phyloP scores from a whole-genome alignment of 2,329 filamentous ascomycete species.

The Dryadomyces sulphureus region DNA sequence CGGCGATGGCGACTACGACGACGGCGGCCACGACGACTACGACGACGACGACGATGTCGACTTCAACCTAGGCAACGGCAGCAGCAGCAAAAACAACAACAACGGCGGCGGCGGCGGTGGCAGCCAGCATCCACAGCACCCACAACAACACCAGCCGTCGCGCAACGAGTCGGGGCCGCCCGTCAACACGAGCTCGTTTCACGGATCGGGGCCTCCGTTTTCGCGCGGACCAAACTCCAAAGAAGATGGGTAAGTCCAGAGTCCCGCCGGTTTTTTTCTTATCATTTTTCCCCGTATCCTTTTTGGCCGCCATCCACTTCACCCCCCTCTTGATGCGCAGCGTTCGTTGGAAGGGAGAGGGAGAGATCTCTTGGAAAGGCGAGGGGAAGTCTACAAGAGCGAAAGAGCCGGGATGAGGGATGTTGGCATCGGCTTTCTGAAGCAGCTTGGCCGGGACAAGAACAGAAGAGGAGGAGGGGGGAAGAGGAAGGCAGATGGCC shows the following conservation, averaged over 20 bases:
- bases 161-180: conserved; percentile 5
- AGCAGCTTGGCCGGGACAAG: too few relatives aligned
- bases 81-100: conserved; percentile 15
- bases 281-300: neutral
- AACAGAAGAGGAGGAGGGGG: neutral
- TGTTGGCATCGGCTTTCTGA: too few relatives aligned
- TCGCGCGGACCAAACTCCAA: conserved; percentile 54
- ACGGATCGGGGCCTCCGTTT: conserved; percentile 10
- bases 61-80: conserved; percentile 33
- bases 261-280: neutral
- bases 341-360: too few relatives aligned
- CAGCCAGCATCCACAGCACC: conserved; percentile 7
- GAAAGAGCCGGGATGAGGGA: neutral
- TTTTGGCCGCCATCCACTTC: neutral
- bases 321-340: too few relatives aligned
- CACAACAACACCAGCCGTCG: neutral
- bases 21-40: conserved; percentile 24
- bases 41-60: conserved; percentile 39
- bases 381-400: neutral
- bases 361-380: too few relatives aligned
- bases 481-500: neutral
- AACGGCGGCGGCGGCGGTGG: too few relatives aligned
- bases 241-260: conserved; percentile 69
- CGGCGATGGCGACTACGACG: conserved; percentile 12
- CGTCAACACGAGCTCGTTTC: conserved; percentile 14